Evolutionary conservation across 495 filamentous ascomycete species (phyloP).

Genomic region (Mytilinidion resinicola): DNA sequence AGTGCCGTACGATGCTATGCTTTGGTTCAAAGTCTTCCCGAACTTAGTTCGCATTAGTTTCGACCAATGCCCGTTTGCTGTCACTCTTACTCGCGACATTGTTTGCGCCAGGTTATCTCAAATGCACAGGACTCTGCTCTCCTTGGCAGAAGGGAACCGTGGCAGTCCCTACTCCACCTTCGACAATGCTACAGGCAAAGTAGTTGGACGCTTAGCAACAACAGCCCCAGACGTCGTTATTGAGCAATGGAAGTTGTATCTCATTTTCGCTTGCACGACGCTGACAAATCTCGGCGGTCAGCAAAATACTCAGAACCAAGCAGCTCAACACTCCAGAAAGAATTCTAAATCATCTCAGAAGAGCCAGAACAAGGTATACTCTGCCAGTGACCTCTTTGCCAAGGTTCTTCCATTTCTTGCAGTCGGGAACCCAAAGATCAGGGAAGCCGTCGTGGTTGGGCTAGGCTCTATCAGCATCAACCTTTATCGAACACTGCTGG

Average conservation of each 20-base stretch:
- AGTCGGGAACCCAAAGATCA: constrained; percentile 64
- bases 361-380: constrained; percentile 74
- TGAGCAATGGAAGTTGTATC: constrained; percentile 98
- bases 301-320: constrained; percentile 50
- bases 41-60: constrained; percentile 88
- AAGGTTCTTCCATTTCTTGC: constrained; percentile 83
- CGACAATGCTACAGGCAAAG: constrained; percentile 45
- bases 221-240: constrained; percentile 81
- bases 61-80: constrained; percentile 82
- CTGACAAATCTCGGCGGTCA: constrained; percentile 67
- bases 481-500: constrained; percentile 87
- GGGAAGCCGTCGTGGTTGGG: constrained; percentile 85
- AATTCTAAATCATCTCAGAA: constrained; percentile 65
- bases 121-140: constrained; percentile 77
- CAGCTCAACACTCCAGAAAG: constrained; percentile 78
- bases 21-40: constrained; percentile 98
- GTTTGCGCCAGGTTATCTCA: constrained; percentile 86
- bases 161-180: constrained; percentile 52
- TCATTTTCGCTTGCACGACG: constrained; percentile 95
- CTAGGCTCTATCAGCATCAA: constrained; percentile 92
- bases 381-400: constrained; percentile 80
- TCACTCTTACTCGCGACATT: constrained; percentile 82
- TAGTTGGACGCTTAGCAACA: constrained; percentile 50
- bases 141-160: constrained; percentile 67
- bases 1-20: constrained; percentile 82